Percentiles rank a stretch among this genome's conserved stretches.
Evolutionary conservation across 1,284 basidiomycete genomes (phyloP).

Genomic region (Melampsora occidentalis): DNA sequence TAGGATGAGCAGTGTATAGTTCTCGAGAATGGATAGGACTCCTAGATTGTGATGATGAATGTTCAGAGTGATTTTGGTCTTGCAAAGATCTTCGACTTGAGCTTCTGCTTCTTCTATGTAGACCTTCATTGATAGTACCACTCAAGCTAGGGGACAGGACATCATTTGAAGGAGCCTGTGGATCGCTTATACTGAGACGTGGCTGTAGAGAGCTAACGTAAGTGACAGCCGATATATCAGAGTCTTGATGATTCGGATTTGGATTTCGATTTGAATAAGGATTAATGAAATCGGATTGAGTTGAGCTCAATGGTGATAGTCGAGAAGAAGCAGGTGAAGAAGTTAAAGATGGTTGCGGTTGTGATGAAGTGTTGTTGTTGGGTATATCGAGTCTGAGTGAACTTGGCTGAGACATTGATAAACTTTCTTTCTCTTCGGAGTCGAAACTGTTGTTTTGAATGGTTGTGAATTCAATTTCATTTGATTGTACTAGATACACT

Average conservation of each 20-base stretch:
- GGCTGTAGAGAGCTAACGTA: not conserved
- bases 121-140: slow-evolving; percentile 3
- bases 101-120: slow-evolving; percentile 8
- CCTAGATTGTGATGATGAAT: not conserved
- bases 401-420: not conserved
- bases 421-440: no score
- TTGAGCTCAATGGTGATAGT: not conserved
- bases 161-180: not conserved
- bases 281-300: not conserved
- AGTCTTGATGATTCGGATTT: not conserved
- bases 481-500: no score
- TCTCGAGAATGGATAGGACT: not conserved
- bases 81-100: not conserved
- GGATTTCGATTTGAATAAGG: not conserved
- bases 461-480: no score
- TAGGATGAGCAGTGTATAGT: not conserved
- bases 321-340: not conserved
- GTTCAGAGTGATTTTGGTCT: not conserved
- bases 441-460: no score
- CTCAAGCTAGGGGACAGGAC: not conserved
- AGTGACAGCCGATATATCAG: not conserved
- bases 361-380: not conserved
- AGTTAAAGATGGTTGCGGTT: not conserved
- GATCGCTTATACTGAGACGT: not conserved
- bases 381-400: slow-evolving; percentile 1